Conservation (phyloP, 176 grass and related monocot genomes). For the Rhipidocladum racemiflorum region DNA sequence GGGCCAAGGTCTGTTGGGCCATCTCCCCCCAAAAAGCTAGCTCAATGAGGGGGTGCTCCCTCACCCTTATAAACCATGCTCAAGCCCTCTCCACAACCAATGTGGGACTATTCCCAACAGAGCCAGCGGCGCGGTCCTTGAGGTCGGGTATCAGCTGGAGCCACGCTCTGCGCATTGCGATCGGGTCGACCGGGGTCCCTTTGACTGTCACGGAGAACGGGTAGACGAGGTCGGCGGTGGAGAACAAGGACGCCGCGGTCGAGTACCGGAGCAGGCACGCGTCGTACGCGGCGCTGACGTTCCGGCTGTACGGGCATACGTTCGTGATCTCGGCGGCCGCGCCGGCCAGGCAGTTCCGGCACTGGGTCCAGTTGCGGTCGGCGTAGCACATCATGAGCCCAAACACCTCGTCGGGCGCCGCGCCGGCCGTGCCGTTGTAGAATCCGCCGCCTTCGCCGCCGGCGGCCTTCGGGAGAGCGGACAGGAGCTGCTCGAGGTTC, state of each 20-base stretch:
- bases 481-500: slow-evolving; percentile 28
- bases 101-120: too few relatives aligned
- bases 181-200: too few relatives aligned
- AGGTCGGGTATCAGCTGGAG: too few relatives aligned
- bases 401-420: neutral
- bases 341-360: neutral
- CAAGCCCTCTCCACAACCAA: too few relatives aligned
- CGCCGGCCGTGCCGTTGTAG: neutral
- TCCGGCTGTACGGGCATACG: slow-evolving; percentile 9
- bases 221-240: neutral
- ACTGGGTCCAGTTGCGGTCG: neutral
- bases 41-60: too few relatives aligned
- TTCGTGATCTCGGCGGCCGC: neutral
- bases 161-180: too few relatives aligned
- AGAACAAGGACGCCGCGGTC: neutral
- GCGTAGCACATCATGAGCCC: slow-evolving; percentile 36
- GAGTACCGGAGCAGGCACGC: slow-evolving; percentile 56
- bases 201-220: neutral
- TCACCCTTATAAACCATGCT: too few relatives aligned
- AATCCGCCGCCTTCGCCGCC: neutral
- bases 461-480: neutral
- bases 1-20: too few relatives aligned
- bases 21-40: too few relatives aligned
- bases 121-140: too few relatives aligned
- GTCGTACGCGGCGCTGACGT: neutral